phyloP scores from a whole-genome alignment of 306 rosid genomes.

The Cucumis cinereus region DNA sequence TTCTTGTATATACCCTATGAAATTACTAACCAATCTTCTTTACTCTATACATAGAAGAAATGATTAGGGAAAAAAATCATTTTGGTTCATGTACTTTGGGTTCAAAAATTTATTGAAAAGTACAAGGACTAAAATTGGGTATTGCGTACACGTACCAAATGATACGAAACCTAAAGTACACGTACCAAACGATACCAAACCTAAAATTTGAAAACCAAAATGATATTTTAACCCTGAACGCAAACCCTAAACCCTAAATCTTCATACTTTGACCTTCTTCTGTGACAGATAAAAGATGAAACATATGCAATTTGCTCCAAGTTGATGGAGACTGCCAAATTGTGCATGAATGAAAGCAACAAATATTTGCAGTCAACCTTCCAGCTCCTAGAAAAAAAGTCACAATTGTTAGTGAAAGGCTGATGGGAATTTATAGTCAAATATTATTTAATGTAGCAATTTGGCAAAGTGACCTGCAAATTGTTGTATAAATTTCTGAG shows the following conservation, averaged over 20 bases:
- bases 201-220: no score
- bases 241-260: no score
- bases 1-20: not conserved
- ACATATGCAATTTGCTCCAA: constrained; percentile 37
- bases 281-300: constrained; percentile 41
- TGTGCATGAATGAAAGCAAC: constrained; percentile 41
- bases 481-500: not conserved
- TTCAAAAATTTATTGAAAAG: no score
- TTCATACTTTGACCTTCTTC: constrained; percentile 8
- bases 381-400: constrained; percentile 24
- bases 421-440: not conserved
- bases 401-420: not conserved
- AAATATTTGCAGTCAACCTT: constrained; percentile 48
- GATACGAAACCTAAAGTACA: no score
- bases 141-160: no score
- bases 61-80: no score
- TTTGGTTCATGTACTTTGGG: no score
- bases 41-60: no score
- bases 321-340: constrained; percentile 59
- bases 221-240: no score
- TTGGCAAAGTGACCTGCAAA: not conserved
- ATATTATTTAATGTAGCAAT: not conserved
- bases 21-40: no score
- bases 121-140: no score
- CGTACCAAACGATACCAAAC: no score